Evolutionary conservation across 768 basidiomycete genomes (phyloP).

Genomic region (Suillus alpinus): DNA sequence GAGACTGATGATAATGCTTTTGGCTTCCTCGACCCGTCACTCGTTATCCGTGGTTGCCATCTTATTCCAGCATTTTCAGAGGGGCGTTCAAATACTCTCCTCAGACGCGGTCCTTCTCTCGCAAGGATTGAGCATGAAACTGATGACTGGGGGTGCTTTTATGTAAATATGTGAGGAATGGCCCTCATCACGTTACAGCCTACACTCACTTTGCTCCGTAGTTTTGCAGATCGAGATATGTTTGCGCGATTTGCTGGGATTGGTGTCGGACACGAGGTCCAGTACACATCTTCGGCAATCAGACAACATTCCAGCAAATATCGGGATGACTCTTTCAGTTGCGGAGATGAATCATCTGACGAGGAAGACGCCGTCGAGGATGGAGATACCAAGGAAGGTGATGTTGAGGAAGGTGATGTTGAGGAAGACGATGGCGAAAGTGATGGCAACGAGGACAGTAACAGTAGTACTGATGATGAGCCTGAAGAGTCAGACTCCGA

Average conservation of each 20-base stretch:
- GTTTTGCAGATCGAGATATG: slow-evolving; percentile 43
- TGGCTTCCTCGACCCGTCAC: slow-evolving; percentile 22
- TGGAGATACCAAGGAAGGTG: too few species aligned
- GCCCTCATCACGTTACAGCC: background rate
- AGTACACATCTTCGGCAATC: background rate
- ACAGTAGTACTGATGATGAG: too few species aligned
- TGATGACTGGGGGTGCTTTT: slow-evolving; percentile 14
- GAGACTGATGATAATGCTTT: slow-evolving; percentile 12
- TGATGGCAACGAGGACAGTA: too few species aligned
- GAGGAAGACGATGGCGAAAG: too few species aligned
- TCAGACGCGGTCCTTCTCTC: slow-evolving; percentile 3
- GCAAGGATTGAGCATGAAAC: background rate
- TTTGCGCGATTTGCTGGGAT: slow-evolving; percentile 30
- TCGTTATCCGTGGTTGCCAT: slow-evolving; percentile 20
- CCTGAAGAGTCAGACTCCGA: too few species aligned
- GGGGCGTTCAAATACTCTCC: slow-evolving; percentile 13
- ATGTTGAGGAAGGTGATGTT: too few species aligned
- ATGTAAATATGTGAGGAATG: slow-evolving; percentile 11
- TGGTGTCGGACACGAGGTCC: slow-evolving; percentile 27
- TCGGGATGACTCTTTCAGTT: too few species aligned
- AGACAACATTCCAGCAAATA: background rate
- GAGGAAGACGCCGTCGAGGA: too few species aligned
- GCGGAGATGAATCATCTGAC: too few species aligned
- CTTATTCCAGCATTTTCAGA: slow-evolving; percentile 24
- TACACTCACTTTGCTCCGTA: slow-evolving; percentile 9